Conservation (phyloP, 2,329 filamentous ascomycete species). For the Chaetomium sp. region DNA sequence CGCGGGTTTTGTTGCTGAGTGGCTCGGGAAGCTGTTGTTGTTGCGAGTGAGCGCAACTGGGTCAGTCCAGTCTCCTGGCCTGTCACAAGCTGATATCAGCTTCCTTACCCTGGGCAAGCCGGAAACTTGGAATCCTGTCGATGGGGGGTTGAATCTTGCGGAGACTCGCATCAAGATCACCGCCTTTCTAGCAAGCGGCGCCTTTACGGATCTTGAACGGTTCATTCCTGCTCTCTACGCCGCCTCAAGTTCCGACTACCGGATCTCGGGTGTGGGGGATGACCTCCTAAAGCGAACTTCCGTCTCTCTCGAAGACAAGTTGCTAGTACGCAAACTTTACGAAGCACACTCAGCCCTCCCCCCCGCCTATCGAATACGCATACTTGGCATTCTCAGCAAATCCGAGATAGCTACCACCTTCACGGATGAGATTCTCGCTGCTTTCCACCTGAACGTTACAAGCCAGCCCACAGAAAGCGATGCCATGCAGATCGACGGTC, state of each 20-base stretch:
- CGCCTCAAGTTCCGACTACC: slow-evolving; percentile 72
- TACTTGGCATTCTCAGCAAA: slow-evolving; percentile 69
- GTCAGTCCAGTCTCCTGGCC: slow-evolving; percentile 40
- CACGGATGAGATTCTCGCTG: slow-evolving; percentile 57
- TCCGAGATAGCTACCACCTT: slow-evolving; percentile 68
- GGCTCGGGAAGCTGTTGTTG: slow-evolving; percentile 72
- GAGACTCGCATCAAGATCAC: slow-evolving; percentile 65
- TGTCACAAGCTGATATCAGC: slow-evolving; percentile 58
- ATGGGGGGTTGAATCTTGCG: slow-evolving; percentile 58
- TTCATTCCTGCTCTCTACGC: slow-evolving; percentile 80
- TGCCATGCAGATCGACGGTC: slow-evolving; percentile 22
- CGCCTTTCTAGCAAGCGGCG: slow-evolving; percentile 72
- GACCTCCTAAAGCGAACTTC: slow-evolving; percentile 78
- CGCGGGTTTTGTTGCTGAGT: slow-evolving; percentile 63
- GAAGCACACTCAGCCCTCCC: slow-evolving; percentile 65
- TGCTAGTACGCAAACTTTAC: slow-evolving; percentile 61
- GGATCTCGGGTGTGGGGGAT: slow-evolving; percentile 77
- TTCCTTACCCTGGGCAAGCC: slow-evolving; percentile 65
- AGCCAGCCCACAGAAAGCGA: not conserved
- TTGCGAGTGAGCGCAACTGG: slow-evolving; percentile 29
- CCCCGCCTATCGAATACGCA: slow-evolving; percentile 68
- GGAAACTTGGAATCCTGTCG: slow-evolving; percentile 59
- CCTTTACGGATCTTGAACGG: slow-evolving; percentile 76
- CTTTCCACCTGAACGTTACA: slow-evolving; percentile 55
- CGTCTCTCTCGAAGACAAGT: slow-evolving; percentile 63